These are phyloP conservation scores for Pseudisothecium myosuroides DNA, from an alignment of 225 moss, liverwort and hornwort species.

Conservation along the genomic window DNA sequence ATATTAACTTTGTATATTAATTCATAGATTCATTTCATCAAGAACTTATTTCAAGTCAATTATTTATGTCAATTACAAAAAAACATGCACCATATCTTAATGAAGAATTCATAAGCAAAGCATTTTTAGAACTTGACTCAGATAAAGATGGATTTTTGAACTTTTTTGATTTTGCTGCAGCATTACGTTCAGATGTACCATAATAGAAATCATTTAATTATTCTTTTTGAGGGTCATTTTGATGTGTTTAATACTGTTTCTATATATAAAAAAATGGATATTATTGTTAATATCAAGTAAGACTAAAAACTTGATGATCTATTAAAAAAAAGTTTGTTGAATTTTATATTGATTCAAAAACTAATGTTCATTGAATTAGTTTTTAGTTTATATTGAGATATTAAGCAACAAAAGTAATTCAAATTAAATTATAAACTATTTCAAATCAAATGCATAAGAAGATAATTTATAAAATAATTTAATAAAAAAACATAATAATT, in stretches of 20 bases:
- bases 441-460: neutral
- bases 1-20: neutral
- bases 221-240: too few species aligned
- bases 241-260: neutral
- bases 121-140: conserved; percentile 21
- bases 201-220: neutral
- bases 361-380: neutral
- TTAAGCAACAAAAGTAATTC: too few species aligned
- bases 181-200: conserved; percentile 29
- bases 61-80: neutral
- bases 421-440: neutral
- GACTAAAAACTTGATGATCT: neutral
- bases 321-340: too few species aligned
- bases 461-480: too few species aligned
- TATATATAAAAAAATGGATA: neutral
- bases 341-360: neutral
- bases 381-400: too few species aligned
- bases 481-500: too few species aligned
- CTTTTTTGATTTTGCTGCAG: conserved; percentile 10
- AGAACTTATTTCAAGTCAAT: conserved; percentile 6
- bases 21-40: neutral
- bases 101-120: neutral
- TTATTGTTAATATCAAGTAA: too few species aligned
- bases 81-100: conserved; percentile 13
- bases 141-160: conserved; percentile 24